Base-by-base conservation (phyloP, 1,139 yeast species). In the Barnettozyma hawaiiensis region DNA sequence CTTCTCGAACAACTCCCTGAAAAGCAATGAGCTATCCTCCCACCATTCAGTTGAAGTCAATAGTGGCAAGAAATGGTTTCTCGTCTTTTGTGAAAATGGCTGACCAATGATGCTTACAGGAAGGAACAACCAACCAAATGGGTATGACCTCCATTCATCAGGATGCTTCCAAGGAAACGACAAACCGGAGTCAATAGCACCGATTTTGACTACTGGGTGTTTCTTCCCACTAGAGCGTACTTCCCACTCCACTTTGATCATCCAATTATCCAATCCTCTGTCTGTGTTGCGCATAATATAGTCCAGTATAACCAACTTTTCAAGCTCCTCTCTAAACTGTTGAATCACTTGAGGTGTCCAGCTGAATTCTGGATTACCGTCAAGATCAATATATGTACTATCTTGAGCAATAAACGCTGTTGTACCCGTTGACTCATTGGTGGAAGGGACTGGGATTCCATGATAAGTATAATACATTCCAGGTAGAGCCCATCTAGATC, bases 161-260 rank as follows among this genome's bases (percentile, higher is more conserved):
- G 92, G 92, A 51, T 81, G 86, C 53, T 83, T 83, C 90, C 90
- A 83, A 5, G 92, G 92, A 53, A 81, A 82, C 0, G 90, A 74
- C 24, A 83, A 65, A 0, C 90, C 90, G 3, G 86, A 81, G 55
- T 83, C 92, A 40, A 83, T 83, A 0, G 92, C 92, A 3, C 87
- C 89, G 18, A 83, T 68, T 41, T 65, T 70, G n/a, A 83, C 50
- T 0, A 46, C 48, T 0, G 84, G 82, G 22, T 50, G 51, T 28
- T 51, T 56, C 11, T 37, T 47, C 6, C 57, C 57, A 43, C 41
- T 35, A 3, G 28, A 43, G 5, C 34, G 44, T 12, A 53, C 58
- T 28, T 52, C 59, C 83, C 83, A 78, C 9, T 68, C 70, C 10
- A 81, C 55, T 45, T 71, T 70, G 20, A 83, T 71, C 94, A 84